Evolutionary conservation across 768 basidiomycete genomes (phyloP), one percentile per base, ranked within the genome.

Genomic region (Pleurotus djamor): DNA sequence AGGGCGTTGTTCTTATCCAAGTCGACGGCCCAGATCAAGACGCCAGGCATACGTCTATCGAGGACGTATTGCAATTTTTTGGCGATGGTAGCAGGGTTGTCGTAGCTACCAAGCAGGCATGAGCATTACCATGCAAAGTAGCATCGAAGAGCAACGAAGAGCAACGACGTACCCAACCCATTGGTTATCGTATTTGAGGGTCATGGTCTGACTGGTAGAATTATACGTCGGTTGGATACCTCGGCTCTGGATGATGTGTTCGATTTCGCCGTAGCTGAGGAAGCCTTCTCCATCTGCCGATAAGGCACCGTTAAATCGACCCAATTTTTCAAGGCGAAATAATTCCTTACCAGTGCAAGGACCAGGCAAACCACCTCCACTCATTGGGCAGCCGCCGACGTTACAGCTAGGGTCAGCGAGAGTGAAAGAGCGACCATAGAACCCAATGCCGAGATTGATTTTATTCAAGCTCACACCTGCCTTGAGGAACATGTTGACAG

Each of bases 11-110:
- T 59, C 45, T 52, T 59, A 59, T 59, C 58, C 6, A 59, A 49
- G 43, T 59, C 58, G 5, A 59, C 58, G 10, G 58, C 58, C 58
- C 50, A 59, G 32, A 59, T 59, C 41, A 52, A 52, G 16, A 59
- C 58, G 45, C 58, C 58, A 34, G 58, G 58, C 58, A 59, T 59
- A 36, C 32, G 5, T 16, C 58, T 43, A 41, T 52, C 44, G 21
- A 59, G 48, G 17, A 59, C 58, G 35, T 58, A 59, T 41, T 59
- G 37, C 33, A 59, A 47, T 35, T 59, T 59, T 28, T 52, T 38
- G 14, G 58, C 37, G 28, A 59, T 59, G 21, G 58, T 59, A 36
- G 50, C 50, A 2, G 58, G 58, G 21, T 59, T 52, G 32, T 59
- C 58, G 38, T 59, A 59, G 38, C 58, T 59, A 21, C 13, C 28